Base-by-base conservation (phyloP, 441 rosid genomes). In the Manihot esculenta region DNA sequence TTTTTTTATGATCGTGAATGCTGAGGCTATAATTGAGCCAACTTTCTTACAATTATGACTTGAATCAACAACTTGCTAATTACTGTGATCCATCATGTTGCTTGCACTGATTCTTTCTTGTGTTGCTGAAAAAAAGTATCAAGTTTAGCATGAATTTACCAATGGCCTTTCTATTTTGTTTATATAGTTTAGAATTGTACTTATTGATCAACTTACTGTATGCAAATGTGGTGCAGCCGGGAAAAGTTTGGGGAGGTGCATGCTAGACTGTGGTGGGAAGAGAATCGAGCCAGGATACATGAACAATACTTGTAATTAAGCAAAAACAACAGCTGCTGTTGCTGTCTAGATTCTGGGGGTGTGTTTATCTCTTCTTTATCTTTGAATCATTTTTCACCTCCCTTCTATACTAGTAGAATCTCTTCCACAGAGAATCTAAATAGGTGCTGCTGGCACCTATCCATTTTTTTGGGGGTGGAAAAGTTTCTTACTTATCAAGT, bases 251-350 rank as follows among this genome's bases (percentile, higher is more conserved):
- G 97, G 68, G 97, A 94, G 84, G 84, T 89, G 96, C 99, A 94
- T 48, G 99, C 99, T n/a, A 87, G 89, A 70, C 50, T 94, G 10
- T 92, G 99, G 99, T 94, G 99, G 99, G 97, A 94, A 81, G 97
- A 94, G 80, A 94, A 94, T 75, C 83, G 99, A 26, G 97, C 90
- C 57, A 84, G 99, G 84, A 90, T 94, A 81, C 97, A 91, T 58
- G 89, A 94, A 76, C 95, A 80, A 38, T 90, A 86, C 89, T 79
- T 90, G 79, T 86, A 69, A 84, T 61, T 23, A 27, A 66, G 70
- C 54, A 17, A 45, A 27, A 35, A 73, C 20, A 45, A 42, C 17
- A 45, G 72, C 35, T 21, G 72, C 26, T 62, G 71, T 72, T 41
- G 35, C 66, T 71, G 59, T 67, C 59, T 48, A 64, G 47, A 74